Base-by-base conservation (phyloP, 768 basidiomycete genomes). In the Xerocomus spinulosus region DNA sequence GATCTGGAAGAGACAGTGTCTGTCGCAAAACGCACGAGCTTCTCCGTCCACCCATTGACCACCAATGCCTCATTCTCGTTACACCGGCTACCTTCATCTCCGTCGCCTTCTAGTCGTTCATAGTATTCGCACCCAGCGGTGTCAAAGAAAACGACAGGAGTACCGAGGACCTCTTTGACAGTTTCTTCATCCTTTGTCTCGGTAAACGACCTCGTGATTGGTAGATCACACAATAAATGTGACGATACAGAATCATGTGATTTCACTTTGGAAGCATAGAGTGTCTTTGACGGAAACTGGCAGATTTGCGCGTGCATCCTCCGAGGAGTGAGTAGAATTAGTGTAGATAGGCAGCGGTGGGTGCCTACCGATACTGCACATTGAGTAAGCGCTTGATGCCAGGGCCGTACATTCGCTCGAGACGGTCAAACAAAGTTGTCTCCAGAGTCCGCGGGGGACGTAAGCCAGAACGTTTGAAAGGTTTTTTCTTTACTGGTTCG, bases 31-130 rank as follows among this genome's bases (percentile, higher is more conserved):
- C 79, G 50, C 51, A 93, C 92, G 64, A 98, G 68, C 57, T 78
- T 83, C 35, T 85, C 79, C 0, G 91, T 82, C 85, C 92, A 94
- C 48, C 76, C 77, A 60, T 80, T 82, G 2, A 94, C 93, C 9
- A 96, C 79, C 10, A 77, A 81, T 0, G 85, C 92, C 59, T 99
- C 96, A 59, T 99, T 98, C 70, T 95, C 94, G 58, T 99, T 99
- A 56, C 82, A 86, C 52, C 85, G 78, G 53, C 91, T 94, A 0
- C 92, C 93, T 58, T 95, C 93, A 58, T 92, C 89, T n/a, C 76
- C 73, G 47, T 85, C 84, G 0, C 78, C 84, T 26, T 90, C 87
- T 0, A 81, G 62, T 14, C 90, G 73, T 62, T 98, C 96, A 58
- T 84, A 96, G 59, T 90, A 95, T 63, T 96, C 92, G 56, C 90